Base-by-base conservation (phyloP, 2,329 filamentous ascomycete genomes). In the Cladorrhinum sp. region DNA sequence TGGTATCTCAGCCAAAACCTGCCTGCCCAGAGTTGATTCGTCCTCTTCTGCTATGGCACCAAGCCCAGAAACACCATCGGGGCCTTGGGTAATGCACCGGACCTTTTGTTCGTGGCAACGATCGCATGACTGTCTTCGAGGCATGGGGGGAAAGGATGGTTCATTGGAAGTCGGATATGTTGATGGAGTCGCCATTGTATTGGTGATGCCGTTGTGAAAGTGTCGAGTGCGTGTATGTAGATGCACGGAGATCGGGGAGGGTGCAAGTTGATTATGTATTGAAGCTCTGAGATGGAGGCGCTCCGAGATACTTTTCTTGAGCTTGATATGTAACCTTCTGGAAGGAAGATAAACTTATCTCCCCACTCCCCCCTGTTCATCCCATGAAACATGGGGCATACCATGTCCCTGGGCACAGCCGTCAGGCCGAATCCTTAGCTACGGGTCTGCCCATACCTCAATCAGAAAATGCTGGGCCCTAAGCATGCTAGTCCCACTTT, bases 51-150 rank as follows among this genome's bases (percentile, higher is more conserved):
- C 53, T 12, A 62, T 56, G 6, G 54, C 58, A 23, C 62, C 61
- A 1, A 60, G 58, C 2, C 10, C 32, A 25, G 58, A 32, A n/a
- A 57, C 29, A 12, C 53, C 58, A n/a, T 65, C 55, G 1, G 45
- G 22, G 1, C 50, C 61, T 41, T 62, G 57, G 23, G 63, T 64
- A 16, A 64, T 57, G 27, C 65, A 67, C 24, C 65, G 65, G 38
- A 67, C 65, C 54, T 67, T 67, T 55, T 64, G 65, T 48, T 65
- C 62, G 18, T 67, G 65, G 24, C 65, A 67, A 2, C 65, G 65
- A 55, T 67, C 65, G 55, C 65, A 67, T 3, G 65, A 67, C 45
- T 67, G 65, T 38, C 65, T 53, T 4, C 65, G 59, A 18, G 65
- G 65, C 65, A 67, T 65, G 36, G 58, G 61, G 6, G 63, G 59